Evolutionary conservation across 768 basidiomycete genomes (phyloP), one percentile per base, ranked within the genome.

Genomic region (Rubroboletus pulcherrimus): DNA sequence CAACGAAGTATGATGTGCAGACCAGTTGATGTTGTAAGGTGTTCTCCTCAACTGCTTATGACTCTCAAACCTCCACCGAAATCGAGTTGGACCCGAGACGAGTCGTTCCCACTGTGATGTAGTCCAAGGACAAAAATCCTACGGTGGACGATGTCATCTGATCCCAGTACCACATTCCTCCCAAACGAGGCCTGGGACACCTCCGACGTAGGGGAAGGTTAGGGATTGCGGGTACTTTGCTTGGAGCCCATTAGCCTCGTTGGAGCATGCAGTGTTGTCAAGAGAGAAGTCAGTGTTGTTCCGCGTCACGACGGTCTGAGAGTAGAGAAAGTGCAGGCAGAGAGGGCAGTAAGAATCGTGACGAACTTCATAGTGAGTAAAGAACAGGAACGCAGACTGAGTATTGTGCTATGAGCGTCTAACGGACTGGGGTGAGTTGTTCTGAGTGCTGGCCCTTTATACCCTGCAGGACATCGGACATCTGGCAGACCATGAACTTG

Each of bases 211-310:
- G 15, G 72, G 70, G 68, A 69, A 31, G 30, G 30, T 31, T 10
- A 31, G 30, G 30, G 8, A 31, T 31, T 31, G 30, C 7, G 26
- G 26, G 26, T 26, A 26, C 26, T 26, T 9, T 21, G 21, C 21
- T 21, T 21, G 21, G 21, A 21, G 21, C 21, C 21, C 21, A 2
- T 21, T 21, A 21, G 21, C 21, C 21, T 2, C 21, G 30, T 73
- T 64, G 30, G 71, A 74, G 64, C 72, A 75, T n/a, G 72, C 66
- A 42, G 71, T 71, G 12, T 52, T 60, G n/a, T n/a, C n/a, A n/a
- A n/a, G n/a, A n/a, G n/a, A n/a, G n/a, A n/a, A n/a, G 57, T 46
- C 39, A n/a, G 61, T 12, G 51, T 64, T 63, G 63, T 74, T 10
- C n/a, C 4, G 12, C n/a, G n/a, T 19, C n/a, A 33, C n/a, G 45